These are phyloP conservation scores for Schoenoplectus triqueter DNA, from an alignment of 202 grass and related monocot genomes.

Conservation along the genomic window DNA sequence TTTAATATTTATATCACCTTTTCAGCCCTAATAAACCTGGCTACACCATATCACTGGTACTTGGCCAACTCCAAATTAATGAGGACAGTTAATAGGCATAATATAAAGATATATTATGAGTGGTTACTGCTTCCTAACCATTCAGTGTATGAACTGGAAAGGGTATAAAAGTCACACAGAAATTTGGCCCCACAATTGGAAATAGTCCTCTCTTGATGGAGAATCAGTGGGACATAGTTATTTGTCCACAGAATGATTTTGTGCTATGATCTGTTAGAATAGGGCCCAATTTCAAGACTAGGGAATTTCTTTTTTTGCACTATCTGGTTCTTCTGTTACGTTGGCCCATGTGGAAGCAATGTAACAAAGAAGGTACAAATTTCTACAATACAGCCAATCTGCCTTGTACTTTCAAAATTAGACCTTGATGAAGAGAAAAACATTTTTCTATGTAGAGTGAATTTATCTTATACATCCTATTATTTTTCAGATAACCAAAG, in stretches of 20 bases:
- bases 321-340: neutral
- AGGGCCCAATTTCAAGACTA: constrained; percentile 31
- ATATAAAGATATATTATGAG: constrained; percentile 8
- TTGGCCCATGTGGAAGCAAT: neutral
- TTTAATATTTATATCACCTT: neutral
- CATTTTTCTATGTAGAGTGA: too few species aligned
- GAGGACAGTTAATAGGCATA: neutral
- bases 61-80: constrained; percentile 11
- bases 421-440: neutral
- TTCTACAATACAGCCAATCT: neutral
- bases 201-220: neutral
- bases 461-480: too few species aligned
- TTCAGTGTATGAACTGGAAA: constrained; percentile 34
- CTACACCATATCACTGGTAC: neutral
- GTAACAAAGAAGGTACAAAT: neutral
- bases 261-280: neutral
- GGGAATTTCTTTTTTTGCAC: neutral
- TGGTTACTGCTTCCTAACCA: neutral
- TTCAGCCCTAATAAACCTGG: neutral
- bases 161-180: neutral
- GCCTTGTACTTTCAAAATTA: neutral
- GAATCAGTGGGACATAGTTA: constrained; percentile 2
- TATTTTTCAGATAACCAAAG: neutral
- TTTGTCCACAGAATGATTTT: constrained; percentile 19
- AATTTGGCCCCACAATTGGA: neutral